Evolutionary conservation across 2,329 filamentous ascomycete species (phyloP).

Genomic region (Aureobasidium lini): DNA sequence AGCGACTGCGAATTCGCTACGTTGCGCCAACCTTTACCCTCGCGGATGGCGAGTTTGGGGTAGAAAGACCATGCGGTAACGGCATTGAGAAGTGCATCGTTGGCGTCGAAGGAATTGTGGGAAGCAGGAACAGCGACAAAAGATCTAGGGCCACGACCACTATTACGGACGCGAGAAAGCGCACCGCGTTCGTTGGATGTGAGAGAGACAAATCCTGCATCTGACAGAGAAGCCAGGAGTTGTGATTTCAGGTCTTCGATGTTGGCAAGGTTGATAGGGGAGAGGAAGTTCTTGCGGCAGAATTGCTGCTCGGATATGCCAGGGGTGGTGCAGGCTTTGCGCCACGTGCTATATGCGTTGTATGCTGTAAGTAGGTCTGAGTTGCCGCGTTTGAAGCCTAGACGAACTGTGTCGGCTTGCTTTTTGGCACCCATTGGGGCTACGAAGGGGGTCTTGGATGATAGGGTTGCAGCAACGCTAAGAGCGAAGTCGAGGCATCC

Average conservation of each 20-base stretch:
- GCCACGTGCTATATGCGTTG: constrained; percentile 89
- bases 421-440: constrained; percentile 75
- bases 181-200: constrained; percentile 63
- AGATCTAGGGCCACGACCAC: constrained; percentile 53
- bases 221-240: constrained; percentile 73
- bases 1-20: constrained; percentile 89
- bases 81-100: constrained; percentile 70
- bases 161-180: constrained; percentile 62
- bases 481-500: constrained; percentile 86
- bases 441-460: constrained; percentile 89
- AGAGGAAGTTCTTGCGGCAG: constrained; percentile 91
- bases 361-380: constrained; percentile 90
- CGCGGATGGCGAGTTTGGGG: constrained; percentile 78
- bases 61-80: constrained; percentile 95
- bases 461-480: constrained; percentile 86
- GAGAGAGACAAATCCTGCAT: constrained; percentile 74
- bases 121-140: constrained; percentile 79
- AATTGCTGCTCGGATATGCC: constrained; percentile 75
- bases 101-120: constrained; percentile 68
- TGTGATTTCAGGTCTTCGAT: constrained; percentile 96
- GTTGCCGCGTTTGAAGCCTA: constrained; percentile 74
- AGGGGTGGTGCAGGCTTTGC: constrained; percentile 65
- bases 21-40: constrained; percentile 82
- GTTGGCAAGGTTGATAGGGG: constrained; percentile 76
- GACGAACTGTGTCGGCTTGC: constrained; percentile 72